Evolutionary conservation across 805 yeast genomes (phyloP), one percentile per base, ranked within the genome.

Genomic region (Ogataea chonburiensis): DNA sequence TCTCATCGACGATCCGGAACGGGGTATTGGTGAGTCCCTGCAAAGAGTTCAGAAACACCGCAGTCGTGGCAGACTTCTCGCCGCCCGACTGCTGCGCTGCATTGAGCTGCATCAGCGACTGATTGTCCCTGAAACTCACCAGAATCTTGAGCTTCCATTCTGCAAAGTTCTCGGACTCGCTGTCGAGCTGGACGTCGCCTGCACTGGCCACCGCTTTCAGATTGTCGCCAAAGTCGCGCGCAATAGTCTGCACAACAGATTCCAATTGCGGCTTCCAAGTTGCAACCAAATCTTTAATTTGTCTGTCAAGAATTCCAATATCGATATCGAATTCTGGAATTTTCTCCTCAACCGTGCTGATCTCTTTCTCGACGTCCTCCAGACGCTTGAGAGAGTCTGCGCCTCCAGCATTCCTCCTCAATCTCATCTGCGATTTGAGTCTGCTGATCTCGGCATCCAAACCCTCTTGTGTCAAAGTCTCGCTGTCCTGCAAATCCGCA

Each of bases 1-100:
- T 94, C 67, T 93, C 99, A 63, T 93, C 99, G 6, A 93, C 96
- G 3, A 91, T 89, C 55, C 98, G 70, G 54, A 93, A 87, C 7
- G 98, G 98, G 0, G 96, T 86, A 18, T 74, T 73, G 0, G 97
- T 81, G 39, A 84, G 70, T 8, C 88, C 91, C 63, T 93, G 99
- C 45, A 93, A 67, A 1, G 98, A 81, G 70, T 93, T 85, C 55
- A 93, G 74, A 56, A 84, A 93, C 34, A 89, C 75, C 2, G 91
- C 91, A 0, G 98, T 93, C 0, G 97, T 81, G 0, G 93, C 96
- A 1, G 98, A 95, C 53, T 96, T 76, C 60, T 93, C 99, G 33
- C 99, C 99, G 38, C 99, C 99, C 1, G 96, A 86, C 58, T 93
- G 98, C 3, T 91, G 77, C 40, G 83, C 87, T n/a, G 86, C 77